These are phyloP conservation scores for Quercus ilex DNA, from an alignment of 306 rosid species.

Conservation along the genomic window DNA sequence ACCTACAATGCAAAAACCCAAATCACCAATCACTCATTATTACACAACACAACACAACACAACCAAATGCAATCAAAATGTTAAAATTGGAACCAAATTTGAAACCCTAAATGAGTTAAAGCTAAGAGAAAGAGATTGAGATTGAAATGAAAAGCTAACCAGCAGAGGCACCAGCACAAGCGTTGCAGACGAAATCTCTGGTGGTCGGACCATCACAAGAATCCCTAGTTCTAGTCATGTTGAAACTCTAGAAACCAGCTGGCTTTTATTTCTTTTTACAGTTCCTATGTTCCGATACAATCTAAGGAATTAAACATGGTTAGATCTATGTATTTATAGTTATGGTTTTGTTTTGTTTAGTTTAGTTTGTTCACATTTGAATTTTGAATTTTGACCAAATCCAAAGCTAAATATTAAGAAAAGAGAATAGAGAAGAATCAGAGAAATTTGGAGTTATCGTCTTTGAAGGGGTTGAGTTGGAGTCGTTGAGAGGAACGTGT, in stretches of 20 bases:
- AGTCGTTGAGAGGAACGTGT: neutral
- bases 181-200: constrained; percentile 52
- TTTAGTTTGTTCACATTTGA: too few species aligned
- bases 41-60: too few species aligned
- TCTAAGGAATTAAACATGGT: constrained; percentile 14
- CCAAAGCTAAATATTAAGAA: neutral
- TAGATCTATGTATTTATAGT: neutral
- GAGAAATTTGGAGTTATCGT: neutral
- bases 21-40: neutral
- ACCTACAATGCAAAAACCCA: constrained; percentile 43
- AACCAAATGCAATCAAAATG: neutral
- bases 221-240: constrained; percentile 55
- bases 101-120: constrained; percentile 29
- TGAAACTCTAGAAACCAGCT: constrained; percentile 1
- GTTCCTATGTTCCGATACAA: neutral
- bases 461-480: neutral
- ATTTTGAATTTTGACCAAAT: neutral
- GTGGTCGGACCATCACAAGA: constrained; percentile 30
- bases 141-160: constrained; percentile 40
- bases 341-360: neutral
- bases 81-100: neutral
- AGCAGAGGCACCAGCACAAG: constrained; percentile 87
- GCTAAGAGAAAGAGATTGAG: neutral
- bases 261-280: neutral
- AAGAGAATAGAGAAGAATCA: neutral